Evolutionary conservation across 164 flowering plant genomes (phyloP), one percentile per base, ranked within the genome.

Genomic region (Nymphaea thermarum): DNA sequence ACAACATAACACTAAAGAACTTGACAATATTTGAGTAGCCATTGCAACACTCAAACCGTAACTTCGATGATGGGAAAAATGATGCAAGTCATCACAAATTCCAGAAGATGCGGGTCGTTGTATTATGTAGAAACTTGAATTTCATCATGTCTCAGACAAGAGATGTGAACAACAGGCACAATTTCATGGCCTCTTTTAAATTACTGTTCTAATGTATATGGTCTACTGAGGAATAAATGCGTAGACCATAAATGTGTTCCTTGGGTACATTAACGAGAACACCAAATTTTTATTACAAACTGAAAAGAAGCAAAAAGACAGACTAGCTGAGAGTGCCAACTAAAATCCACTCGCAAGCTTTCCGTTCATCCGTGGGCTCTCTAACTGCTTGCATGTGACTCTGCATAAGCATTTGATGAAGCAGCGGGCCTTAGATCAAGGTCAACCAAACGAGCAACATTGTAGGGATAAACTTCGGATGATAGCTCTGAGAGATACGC

Each of bases 381-480:
- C 14, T 51, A 51, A 15, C 57, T 51, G 4, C 57, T 51, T 51
- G 57, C 14, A 51, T 51, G 14, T 8, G 57, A 51, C 57, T 51
- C 14, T 51, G 57, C 3, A 51, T 51, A 51, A 51, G 57, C 57
- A 51, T 51, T 3, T 51, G 14, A 51, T 51, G 14, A 51, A 51
- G 57, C 14, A 10, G 14, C 14, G 8, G 57, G 14, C 14, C 57
- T 1, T 51, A 51, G 14, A 8, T 3, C 3, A 51, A 8, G 57
- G 14, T 15, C 57, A 51, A 51, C 57, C 57, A 51, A 5, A 51
- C 14, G 57, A 51, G 57, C 43, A 43, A 87, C 71, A 73, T 84
- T 87, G n/a, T 78, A 68, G 60, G 95, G 95, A 74, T 82, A 87
- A 67, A 76, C 88, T 65, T 84, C 84, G 51, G 55, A 16, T 14